Base-by-base conservation (phyloP, 1,139 yeast species). In the Geotrichum bryndzae region DNA sequence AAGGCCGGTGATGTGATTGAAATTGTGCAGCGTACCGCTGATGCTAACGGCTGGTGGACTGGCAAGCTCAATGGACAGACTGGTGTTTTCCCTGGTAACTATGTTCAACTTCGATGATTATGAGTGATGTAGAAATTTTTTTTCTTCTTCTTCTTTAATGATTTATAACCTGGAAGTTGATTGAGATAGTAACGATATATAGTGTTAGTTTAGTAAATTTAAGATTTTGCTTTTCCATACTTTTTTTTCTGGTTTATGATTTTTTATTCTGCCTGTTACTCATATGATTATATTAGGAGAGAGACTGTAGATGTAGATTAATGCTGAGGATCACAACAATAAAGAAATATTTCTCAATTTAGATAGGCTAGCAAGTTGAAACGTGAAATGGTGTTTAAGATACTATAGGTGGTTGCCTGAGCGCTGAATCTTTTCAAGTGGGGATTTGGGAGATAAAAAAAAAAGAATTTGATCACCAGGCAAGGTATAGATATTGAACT, bases 21-120 rank as follows among this genome's bases (percentile, higher is more conserved):
- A 69, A 80, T 94, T 63, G 82, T 91, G 6, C 90, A 90, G 72
- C 85, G 89, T 69, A 87, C 96, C 1, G 81, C 84, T 0, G 97
- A 91, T 72, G 81, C 86, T 61, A 90, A 90, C 70, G 98, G 96
- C 2, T 94, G 99, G 99, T 94, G 99, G 99, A 90, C 96, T 0
- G 99, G 99, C n/a, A 79, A 81, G 61, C 79, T 83, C 68, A 90
- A 91, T 69, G 97, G 97, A 11, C 87, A 81, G 65, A 85, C 86
- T 61, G 99, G 99, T 61, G 89, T 86, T 7, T 94, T 94, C 79
- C 99, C 99, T 4, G 98, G 97, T 18, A 94, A 92, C 74, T 94
- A 94, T 71, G 98, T 94, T 46, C 92, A 88, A 73, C 75, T 88
- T n/a, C 70, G 73, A 29, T 70, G 53, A 55, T 52, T 52, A 50